Base-by-base conservation (phyloP, 371 early-diverging fungal genomes). In the Catenaria anguillulae region DNA sequence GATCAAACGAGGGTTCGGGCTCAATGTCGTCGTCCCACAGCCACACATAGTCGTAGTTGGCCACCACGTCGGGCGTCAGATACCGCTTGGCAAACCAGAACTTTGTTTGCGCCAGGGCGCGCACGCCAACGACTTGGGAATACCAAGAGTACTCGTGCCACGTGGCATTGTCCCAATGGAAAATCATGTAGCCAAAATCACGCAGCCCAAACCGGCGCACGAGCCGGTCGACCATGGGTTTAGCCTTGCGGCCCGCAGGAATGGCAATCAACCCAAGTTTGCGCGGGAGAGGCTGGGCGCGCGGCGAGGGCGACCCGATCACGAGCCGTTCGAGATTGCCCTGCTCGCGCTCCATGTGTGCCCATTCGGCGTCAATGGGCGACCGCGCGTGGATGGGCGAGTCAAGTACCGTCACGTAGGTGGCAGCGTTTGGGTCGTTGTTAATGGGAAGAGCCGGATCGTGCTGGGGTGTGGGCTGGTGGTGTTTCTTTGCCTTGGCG, bases 11-110 rank as follows among this genome's bases (percentile, higher is more conserved):
- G 58, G 58, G 13, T 15, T 42, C 58, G 40, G 31, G 42, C 43
- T 34, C 40, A 24, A 58, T 58, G 42, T 58, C 58, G 42, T 58
- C 58, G 58, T 58, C 58, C 58, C 58, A 58, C 35, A 58, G 42
- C 58, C 58, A 58, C 13, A 58, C 26, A 31, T 58, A 58, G 42
- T 58, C 58, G 42, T 58, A 58, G 42, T 26, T 33, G 2, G n/a
- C 29, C 19, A 58, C 58, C n/a, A 58, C 58, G 42, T 58, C 58
- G 36, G 58, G 58, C 6, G 58, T 58, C 24, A 58, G 36, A 36
- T 24, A 58, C 35, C 58, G 36, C 58, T 58, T 58, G 36, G 58
- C 58, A 35, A 58, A 58, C 36, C 37, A 58, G 42, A 33, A 58
- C 43, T 58, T 58, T 10, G 58, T 58, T 36, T 58, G 58, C 4